phyloP scores from a whole-genome alignment of 371 early-diverging fungal genomes.

The Mortierella sp. region DNA sequence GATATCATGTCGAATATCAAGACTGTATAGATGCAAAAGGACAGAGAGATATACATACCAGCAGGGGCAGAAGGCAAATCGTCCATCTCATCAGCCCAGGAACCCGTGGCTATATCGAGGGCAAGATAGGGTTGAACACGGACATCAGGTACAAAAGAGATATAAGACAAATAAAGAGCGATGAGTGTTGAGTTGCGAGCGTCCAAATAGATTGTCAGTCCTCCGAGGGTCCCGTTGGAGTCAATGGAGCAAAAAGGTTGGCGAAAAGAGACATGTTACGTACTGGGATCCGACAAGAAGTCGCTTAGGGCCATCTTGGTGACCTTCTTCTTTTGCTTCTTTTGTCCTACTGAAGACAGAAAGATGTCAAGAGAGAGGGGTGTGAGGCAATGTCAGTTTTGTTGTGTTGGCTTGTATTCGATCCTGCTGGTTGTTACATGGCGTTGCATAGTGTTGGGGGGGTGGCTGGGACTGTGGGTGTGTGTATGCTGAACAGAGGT shows the following conservation, averaged over 20 bases:
- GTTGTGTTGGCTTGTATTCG: not conserved
- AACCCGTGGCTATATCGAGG: slow-evolving; percentile 65
- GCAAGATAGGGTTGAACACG: not conserved
- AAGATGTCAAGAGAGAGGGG: not conserved
- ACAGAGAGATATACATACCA: slow-evolving; percentile 64
- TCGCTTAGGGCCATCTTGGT: slow-evolving; percentile 84
- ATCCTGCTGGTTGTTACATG: not conserved
- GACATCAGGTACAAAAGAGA: not conserved
- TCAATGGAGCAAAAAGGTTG: slow-evolving; percentile 25
- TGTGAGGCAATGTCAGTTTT: not conserved
- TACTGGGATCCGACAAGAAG: slow-evolving; percentile 83
- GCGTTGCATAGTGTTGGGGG: not conserved
- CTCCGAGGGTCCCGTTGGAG: slow-evolving; percentile 23
- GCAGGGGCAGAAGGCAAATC: slow-evolving; percentile 88
- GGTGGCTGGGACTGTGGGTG: not conserved
- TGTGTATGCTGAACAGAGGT: not conserved
- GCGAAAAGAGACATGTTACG: slow-evolving; percentile 32
- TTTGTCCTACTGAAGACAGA: slow-evolving; percentile 47
- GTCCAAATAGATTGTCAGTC: slow-evolving; percentile 23
- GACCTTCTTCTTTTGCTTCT: slow-evolving; percentile 77
- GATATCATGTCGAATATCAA: not conserved
- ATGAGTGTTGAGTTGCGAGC: slow-evolving; percentile 12
- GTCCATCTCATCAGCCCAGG: slow-evolving; percentile 95
- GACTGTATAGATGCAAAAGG: not conserved
- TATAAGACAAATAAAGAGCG: slow-evolving; percentile 7